phyloP scores from a whole-genome alignment of 2,329 filamentous ascomycete genomes.

The Ophiostoma piceae region DNA sequence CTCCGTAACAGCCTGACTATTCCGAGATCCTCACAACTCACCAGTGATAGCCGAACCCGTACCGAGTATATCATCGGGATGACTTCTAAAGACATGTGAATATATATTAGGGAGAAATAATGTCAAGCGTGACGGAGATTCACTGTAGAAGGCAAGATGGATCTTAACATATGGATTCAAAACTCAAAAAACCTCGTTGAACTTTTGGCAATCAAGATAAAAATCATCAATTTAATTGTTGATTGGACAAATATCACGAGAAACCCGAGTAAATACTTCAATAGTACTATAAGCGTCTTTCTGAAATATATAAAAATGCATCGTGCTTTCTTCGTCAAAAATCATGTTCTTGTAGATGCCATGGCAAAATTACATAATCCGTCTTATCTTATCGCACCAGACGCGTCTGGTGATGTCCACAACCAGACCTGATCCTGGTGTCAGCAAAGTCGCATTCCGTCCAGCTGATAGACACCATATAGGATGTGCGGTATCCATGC shows the following conservation, averaged over 20 bases:
- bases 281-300: too few relatives aligned
- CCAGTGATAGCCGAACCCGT: conserved; percentile 4
- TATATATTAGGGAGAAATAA: too few relatives aligned
- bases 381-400: conserved; percentile 1
- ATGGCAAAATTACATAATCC: neutral
- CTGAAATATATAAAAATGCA: neutral
- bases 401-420: neutral
- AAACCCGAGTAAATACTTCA: too few relatives aligned
- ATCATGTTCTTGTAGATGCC: neutral
- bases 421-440: neutral
- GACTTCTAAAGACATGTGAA: neutral
- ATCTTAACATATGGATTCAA: too few relatives aligned
- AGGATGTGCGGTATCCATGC: conserved; percentile 60
- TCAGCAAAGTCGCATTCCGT: neutral
- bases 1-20: neutral
- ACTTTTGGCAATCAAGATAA: too few relatives aligned
- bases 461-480: neutral
- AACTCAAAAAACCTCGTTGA: too few relatives aligned
- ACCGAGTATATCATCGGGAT: neutral
- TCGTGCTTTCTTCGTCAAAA: too few relatives aligned
- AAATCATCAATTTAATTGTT: too few relatives aligned
- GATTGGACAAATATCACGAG: too few relatives aligned
- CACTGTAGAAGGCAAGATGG: too few relatives aligned
- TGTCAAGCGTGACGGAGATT: too few relatives aligned
- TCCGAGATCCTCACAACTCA: conserved; percentile 9